phyloP scores from a whole-genome alignment of 169 alveolate genomes.

The Eimeria brunetti region DNA sequence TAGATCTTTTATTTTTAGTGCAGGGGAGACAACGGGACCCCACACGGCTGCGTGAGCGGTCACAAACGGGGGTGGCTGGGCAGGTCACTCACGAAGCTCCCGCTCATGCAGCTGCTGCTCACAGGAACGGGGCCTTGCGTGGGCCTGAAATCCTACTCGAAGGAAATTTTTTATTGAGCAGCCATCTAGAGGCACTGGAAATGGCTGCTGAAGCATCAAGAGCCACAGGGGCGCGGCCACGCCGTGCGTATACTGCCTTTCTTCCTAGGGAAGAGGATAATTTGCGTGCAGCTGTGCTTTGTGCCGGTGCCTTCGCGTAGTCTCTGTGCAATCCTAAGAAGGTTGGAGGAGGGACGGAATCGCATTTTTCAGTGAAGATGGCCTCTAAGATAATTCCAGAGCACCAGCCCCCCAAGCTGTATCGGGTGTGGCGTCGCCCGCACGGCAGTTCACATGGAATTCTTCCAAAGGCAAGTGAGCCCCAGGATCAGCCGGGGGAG shows the following conservation, averaged over 20 bases:
- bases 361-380: background rate
- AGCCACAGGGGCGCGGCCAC: constrained; percentile 12
- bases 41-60: constrained; percentile 13
- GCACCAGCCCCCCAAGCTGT: background rate
- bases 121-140: background rate
- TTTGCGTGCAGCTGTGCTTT: background rate
- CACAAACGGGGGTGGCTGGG: background rate
- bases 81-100: background rate
- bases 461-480: background rate
- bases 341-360: background rate
- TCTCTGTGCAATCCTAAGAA: background rate
- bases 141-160: background rate
- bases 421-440: constrained; percentile 50
- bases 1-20: background rate
- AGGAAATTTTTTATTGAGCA: background rate
- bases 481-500: background rate
- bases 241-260: background rate
- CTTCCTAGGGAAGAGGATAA: background rate
- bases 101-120: background rate
- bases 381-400: background rate
- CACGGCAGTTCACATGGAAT: background rate
- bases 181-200: background rate
- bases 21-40: constrained; percentile 5
- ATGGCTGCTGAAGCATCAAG: constrained; percentile 13
- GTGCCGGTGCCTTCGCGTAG: background rate